Conservation (phyloP, 2,329 filamentous ascomycete genomes). For the Pestalotiopsis sp. region DNA sequence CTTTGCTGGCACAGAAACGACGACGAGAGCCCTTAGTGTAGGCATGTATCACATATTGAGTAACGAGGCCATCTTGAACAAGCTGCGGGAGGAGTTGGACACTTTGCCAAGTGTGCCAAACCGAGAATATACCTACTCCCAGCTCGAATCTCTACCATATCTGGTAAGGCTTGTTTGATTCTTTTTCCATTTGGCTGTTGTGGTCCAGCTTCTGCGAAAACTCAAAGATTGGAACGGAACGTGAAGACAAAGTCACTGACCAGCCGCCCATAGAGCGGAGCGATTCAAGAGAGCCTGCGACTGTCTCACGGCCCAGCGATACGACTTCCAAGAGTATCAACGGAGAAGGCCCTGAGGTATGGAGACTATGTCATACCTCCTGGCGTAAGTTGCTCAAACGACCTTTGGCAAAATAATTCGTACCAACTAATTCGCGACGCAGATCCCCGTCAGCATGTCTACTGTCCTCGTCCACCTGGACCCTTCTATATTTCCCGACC, state of each 20-base stretch:
- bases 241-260: background rate
- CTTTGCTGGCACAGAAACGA: constrained; percentile 7
- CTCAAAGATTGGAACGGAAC: background rate
- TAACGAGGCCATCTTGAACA: background rate
- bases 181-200: background rate
- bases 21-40: background rate
- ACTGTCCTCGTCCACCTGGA: background rate
- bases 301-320: background rate
- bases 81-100: background rate
- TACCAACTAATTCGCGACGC: background rate
- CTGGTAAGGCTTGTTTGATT: background rate
- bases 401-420: background rate
- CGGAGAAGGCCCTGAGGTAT: background rate
- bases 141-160: constrained; percentile 1
- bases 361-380: background rate
- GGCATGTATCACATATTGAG: background rate
- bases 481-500: background rate
- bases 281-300: background rate
- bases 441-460: constrained; percentile 6
- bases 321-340: background rate
- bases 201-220: background rate
- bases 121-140: background rate
- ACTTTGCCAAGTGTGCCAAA: background rate
- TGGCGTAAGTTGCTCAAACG: background rate
- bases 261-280: background rate